Percentiles rank a stretch among this genome's conserved stretches.
These are phyloP conservation scores for Scedosporium minutisporum DNA, from an alignment of 2,329 filamentous ascomycete species.

Conservation along the genomic window DNA sequence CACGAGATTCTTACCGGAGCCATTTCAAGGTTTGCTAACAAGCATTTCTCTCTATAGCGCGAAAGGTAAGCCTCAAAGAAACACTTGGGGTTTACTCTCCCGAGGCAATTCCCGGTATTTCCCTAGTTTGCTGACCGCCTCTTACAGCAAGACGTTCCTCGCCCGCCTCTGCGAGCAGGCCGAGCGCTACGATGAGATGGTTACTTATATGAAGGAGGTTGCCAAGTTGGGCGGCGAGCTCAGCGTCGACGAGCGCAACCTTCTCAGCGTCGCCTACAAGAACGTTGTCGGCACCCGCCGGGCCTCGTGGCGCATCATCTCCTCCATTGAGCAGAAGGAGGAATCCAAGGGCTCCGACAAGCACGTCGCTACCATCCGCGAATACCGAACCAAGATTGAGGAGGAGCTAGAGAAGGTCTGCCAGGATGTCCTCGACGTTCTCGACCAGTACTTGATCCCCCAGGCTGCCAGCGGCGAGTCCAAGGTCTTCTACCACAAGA, in stretches of 20 bases:
- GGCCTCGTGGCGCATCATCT: constrained; percentile 99
- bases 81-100: not conserved
- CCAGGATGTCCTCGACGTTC: constrained; percentile 92
- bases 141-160: constrained; percentile 92
- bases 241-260: constrained; percentile 94
- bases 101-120: constrained; percentile 15
- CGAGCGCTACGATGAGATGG: constrained; percentile 99
- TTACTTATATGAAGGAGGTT: constrained; percentile 99
- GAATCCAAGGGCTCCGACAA: constrained; percentile 96
- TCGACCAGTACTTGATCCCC: constrained; percentile 88
- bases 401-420: constrained; percentile 94
- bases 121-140: not conserved
- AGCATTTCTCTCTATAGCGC: constrained; percentile 41
- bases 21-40: constrained; percentile 23
- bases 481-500: constrained; percentile 99
- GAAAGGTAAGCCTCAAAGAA: constrained; percentile 48
- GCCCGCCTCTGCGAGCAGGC: constrained; percentile 99
- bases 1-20: constrained; percentile 5
- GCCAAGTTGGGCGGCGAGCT: constrained; percentile 77
- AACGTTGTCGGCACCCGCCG: constrained; percentile 97
- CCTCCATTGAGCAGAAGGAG: constrained; percentile 99
- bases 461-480: constrained; percentile 95
- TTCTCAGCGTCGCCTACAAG: constrained; percentile 98
- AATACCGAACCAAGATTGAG: constrained; percentile 98
- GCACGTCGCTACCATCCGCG: constrained; percentile 87